phyloP scores from a whole-genome alignment of 2,329 filamentous ascomycete genomes.

The Diplodia sapinea region DNA sequence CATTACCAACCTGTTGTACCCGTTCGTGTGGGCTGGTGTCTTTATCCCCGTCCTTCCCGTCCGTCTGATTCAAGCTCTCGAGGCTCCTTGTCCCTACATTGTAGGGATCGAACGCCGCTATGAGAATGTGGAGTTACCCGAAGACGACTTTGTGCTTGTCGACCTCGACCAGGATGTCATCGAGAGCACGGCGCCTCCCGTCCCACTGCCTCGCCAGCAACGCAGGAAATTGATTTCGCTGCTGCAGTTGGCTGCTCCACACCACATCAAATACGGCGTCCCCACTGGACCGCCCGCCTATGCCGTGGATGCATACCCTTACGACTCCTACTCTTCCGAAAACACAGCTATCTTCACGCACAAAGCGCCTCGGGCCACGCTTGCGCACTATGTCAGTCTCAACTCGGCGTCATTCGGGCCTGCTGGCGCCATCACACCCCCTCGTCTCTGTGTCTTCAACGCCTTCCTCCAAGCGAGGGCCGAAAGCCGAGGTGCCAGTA shows the following conservation, averaged over 20 bases:
- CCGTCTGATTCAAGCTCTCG: constrained; percentile 84
- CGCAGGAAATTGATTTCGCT: constrained; percentile 87
- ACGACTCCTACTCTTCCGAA: constrained; percentile 88
- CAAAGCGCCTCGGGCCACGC: constrained; percentile 69
- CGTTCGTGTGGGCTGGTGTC: constrained; percentile 89
- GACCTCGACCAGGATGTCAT: constrained; percentile 92
- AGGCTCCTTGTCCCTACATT: constrained; percentile 96
- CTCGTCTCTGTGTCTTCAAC: constrained; percentile 79
- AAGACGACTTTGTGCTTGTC: constrained; percentile 90
- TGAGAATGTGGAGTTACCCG: constrained; percentile 81
- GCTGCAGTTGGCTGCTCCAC: constrained; percentile 86
- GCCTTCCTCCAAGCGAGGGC: constrained; percentile 80
- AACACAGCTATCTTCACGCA: constrained; percentile 79
- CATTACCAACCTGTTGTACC: constrained; percentile 84
- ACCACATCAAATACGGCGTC: constrained; percentile 86
- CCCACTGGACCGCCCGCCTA: constrained; percentile 88
- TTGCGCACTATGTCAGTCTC: constrained; percentile 85
- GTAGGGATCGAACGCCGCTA: constrained; percentile 94
- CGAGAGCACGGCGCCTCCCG: constrained; percentile 80
- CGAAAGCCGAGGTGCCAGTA: constrained; percentile 59
- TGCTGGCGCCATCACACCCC: constrained; percentile 45
- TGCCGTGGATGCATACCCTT: constrained; percentile 89
- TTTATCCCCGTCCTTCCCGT: constrained; percentile 92
- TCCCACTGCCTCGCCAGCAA: constrained; percentile 82
- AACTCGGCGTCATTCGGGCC: constrained; percentile 89